Evolutionary conservation across 768 basidiomycete species (phyloP).

Genomic region (Hygrocybe coccinea): DNA sequence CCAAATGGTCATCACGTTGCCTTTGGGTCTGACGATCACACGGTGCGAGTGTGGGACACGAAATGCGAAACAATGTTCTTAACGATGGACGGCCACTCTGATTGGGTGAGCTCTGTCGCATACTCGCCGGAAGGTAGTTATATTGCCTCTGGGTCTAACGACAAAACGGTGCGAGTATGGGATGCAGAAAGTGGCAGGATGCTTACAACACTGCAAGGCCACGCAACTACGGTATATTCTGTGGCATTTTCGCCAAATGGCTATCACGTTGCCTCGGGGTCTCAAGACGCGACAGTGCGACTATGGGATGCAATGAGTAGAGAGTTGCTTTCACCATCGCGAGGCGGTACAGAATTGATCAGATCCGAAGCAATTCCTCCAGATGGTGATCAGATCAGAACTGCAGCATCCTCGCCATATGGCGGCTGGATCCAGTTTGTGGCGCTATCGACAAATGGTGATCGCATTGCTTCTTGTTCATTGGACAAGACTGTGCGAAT

Average conservation of each 20-base stretch:
- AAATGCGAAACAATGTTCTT: no score
- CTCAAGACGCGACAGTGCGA: not conserved
- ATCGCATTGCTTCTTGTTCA: not conserved
- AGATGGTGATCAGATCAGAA: not conserved
- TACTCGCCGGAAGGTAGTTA: not conserved
- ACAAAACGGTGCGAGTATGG: not conserved
- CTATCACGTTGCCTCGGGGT: not conserved
- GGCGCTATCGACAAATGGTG: not conserved
- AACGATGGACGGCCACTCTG: not conserved
- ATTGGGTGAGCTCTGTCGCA: not conserved
- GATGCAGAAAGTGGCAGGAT: not conserved
- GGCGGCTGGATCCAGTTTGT: not conserved
- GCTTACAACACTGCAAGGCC: not conserved
- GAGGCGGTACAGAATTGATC: not conserved
- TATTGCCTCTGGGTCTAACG: not conserved
- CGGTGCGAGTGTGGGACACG: no score
- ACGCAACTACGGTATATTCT: not conserved
- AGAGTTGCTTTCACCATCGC: not conserved
- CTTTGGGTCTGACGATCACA: no score
- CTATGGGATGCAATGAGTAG: not conserved
- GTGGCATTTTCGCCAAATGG: not conserved
- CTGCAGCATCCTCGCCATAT: not conserved
- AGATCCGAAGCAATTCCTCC: not conserved
- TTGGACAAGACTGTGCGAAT: not conserved
- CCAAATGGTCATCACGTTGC: no score